Percentiles rank a stretch among this genome's conserved stretches.
phyloP scores from a whole-genome alignment of 805 yeast species.

The Saturnispora diversa region DNA sequence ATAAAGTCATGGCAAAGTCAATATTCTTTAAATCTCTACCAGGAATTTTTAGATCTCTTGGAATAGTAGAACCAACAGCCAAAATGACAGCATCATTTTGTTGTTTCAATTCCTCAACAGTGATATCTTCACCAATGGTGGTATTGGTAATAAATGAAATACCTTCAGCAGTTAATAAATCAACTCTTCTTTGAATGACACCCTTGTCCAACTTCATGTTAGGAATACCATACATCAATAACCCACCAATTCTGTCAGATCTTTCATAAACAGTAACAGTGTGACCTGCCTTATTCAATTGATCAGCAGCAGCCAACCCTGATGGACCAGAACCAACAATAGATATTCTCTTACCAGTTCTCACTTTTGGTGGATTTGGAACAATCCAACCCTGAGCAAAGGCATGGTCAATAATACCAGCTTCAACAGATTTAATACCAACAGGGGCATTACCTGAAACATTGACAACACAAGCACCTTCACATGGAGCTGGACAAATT shows the following conservation, averaged over 20 bases:
- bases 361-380: constrained; percentile 66
- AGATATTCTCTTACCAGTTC: constrained; percentile 84
- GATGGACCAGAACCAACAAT: constrained; percentile 96
- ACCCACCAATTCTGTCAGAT: constrained; percentile 92
- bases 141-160: constrained; percentile 67
- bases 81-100: constrained; percentile 76
- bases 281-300: constrained; percentile 94
- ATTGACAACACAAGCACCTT: constrained; percentile 82
- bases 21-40: constrained; percentile 88
- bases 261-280: constrained; percentile 86
- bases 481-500: constrained; percentile 99
- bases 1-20: constrained; percentile 89
- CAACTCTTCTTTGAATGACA: constrained; percentile 88
- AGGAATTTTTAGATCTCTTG: constrained; percentile 89
- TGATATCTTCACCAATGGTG: constrained; percentile 76
- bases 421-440: constrained; percentile 91
- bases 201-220: constrained; percentile 95
- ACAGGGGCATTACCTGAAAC: constrained; percentile 92
- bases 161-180: constrained; percentile 86
- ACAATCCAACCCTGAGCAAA: constrained; percentile 95
- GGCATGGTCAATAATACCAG: constrained; percentile 93
- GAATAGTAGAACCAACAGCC: constrained; percentile 93
- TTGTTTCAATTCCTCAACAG: constrained; percentile 58
- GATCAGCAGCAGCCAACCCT: constrained; percentile 95
- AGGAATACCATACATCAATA: constrained; percentile 98